Percentiles rank a stretch among this genome's conserved stretches.
phyloP scores from a whole-genome alignment of 2,329 filamentous ascomycete species.

The Didymella keratinophila region DNA sequence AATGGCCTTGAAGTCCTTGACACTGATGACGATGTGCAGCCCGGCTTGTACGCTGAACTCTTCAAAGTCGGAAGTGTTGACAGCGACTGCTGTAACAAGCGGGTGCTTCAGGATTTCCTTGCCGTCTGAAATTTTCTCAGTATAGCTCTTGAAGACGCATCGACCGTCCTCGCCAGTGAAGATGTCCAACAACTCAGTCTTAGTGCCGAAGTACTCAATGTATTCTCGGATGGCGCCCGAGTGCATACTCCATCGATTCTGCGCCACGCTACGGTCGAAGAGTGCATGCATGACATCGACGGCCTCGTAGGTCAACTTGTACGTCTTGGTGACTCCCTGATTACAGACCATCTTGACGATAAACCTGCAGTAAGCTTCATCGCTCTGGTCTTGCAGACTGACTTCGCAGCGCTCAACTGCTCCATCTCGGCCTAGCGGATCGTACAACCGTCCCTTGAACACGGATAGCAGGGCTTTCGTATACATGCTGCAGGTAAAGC shows the following conservation, averaged over 20 bases:
- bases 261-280: constrained; percentile 71
- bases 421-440: constrained; percentile 71
- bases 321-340: constrained; percentile 80
- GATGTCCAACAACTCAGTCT: constrained; percentile 81
- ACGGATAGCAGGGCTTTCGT: constrained; percentile 74
- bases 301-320: constrained; percentile 77
- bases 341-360: constrained; percentile 76
- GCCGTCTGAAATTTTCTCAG: constrained; percentile 76
- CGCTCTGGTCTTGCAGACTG: constrained; percentile 73
- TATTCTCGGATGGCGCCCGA: constrained; percentile 75
- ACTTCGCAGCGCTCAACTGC: constrained; percentile 79
- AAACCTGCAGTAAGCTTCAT: constrained; percentile 73
- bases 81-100: constrained; percentile 78
- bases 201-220: constrained; percentile 81
- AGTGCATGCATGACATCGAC: constrained; percentile 78
- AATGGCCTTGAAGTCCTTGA: constrained; percentile 84
- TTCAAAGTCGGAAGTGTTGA: constrained; percentile 79
- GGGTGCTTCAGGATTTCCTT: constrained; percentile 81
- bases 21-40: constrained; percentile 79
- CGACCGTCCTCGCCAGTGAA: constrained; percentile 70
- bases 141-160: constrained; percentile 81
- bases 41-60: constrained; percentile 77
- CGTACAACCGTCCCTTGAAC: constrained; percentile 72
- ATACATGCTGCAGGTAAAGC: constrained; percentile 78
- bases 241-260: constrained; percentile 76